Evolutionary conservation across 1,284 basidiomycete genomes (phyloP), one percentile per base, ranked within the genome.

Genomic region (Apiotrichum veenhuisii): DNA sequence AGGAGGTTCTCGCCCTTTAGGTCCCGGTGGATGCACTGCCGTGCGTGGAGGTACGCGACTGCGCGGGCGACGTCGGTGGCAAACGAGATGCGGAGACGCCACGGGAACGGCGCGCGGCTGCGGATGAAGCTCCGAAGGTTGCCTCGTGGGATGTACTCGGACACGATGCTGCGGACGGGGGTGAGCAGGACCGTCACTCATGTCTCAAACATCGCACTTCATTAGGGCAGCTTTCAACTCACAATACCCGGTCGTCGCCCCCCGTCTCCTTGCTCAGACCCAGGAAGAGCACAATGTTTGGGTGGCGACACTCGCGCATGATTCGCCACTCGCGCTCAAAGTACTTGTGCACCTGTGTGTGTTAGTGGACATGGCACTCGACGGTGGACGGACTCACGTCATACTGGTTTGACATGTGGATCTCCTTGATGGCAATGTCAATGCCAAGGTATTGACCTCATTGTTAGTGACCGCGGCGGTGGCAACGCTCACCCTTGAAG

Each of bases 1-100:
- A 97, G 84, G n/a, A 97, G 82, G 70, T 98, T 98, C 78, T 97
- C 94, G 41, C 93, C 92, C 76, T 98, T 98, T 64, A 98, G 82
- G 76, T 98, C 95, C 18, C 82, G 78, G 60, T 84, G 83, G 55
- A 84, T 77, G 65, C 80, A 81, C 71, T 80, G 46, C 40, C 95
- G 84, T 9, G 94, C 93, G 69, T 98, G 95, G 7, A 98, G 85
- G 74, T 98, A 98, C 3, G 94, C 92, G n/a, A 98, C 82, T 0
- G 94, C 93, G 15, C 94, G 85, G 5, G 92, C 83, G 44, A 96
- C 89, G 74, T 98, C 95, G 11, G 87, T 94, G 26, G 94, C 91
- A 76, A 97, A 98, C 22, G 89, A 92, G 43, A 98, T 79, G 9
- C 95, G 84, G 37, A 97, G 82, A 41, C 88, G 83, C 93, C 93